A percentile compares a stretch with the other conserved stretches of the same genome.
Evolutionary conservation across 2,329 filamentous ascomycete species (phyloP).

Genomic region (Claviceps africana): DNA sequence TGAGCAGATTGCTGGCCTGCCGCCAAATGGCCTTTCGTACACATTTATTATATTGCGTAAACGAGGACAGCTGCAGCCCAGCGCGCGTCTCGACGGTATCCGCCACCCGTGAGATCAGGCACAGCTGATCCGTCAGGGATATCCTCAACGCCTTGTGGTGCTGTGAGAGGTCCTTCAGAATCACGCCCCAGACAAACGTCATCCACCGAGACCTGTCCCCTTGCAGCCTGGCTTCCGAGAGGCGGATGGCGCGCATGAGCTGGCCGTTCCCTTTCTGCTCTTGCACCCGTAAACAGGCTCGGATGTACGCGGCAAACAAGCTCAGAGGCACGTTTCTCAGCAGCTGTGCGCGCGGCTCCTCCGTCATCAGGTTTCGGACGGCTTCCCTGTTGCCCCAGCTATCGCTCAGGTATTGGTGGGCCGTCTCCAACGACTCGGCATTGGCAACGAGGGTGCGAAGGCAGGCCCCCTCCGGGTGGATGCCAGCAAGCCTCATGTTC

Average conservation of each 20-base stretch:
- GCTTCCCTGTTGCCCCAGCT: slow-evolving; percentile 14
- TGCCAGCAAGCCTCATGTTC: slow-evolving; percentile 37
- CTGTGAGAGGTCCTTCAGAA: slow-evolving; percentile 21
- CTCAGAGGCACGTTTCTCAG: slow-evolving; percentile 15
- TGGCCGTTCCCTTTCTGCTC: slow-evolving; percentile 11
- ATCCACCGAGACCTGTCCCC: slow-evolving; percentile 14
- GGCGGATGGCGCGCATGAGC: slow-evolving; percentile 18
- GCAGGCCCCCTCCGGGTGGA: slow-evolving; percentile 34
- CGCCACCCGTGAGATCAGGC: slow-evolving; percentile 14
- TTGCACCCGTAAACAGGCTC: slow-evolving; percentile 13
- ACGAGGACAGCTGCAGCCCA: slow-evolving; percentile 10
- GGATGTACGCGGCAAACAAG: slow-evolving; percentile 37
- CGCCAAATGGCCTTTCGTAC: slow-evolving; percentile 11
- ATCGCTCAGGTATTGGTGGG: slow-evolving; percentile 35
- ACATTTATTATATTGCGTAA: slow-evolving; percentile 12
- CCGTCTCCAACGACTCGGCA: slow-evolving; percentile 32
- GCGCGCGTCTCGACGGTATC: slow-evolving; percentile 15
- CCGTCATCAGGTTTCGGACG: slow-evolving; percentile 9
- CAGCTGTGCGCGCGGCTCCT: slow-evolving; percentile 11
- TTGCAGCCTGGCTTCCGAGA: slow-evolving; percentile 15
- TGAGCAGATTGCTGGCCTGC: slow-evolving; percentile 12
- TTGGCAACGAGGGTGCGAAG: slow-evolving; percentile 42
- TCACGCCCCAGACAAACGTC: slow-evolving; percentile 18
- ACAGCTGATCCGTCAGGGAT: slow-evolving; percentile 17
- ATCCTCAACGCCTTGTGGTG: slow-evolving; percentile 15